These are phyloP conservation scores for Tulasnella sp. DNA, from an alignment of 768 basidiomycete species.

Conservation along the genomic window DNA sequence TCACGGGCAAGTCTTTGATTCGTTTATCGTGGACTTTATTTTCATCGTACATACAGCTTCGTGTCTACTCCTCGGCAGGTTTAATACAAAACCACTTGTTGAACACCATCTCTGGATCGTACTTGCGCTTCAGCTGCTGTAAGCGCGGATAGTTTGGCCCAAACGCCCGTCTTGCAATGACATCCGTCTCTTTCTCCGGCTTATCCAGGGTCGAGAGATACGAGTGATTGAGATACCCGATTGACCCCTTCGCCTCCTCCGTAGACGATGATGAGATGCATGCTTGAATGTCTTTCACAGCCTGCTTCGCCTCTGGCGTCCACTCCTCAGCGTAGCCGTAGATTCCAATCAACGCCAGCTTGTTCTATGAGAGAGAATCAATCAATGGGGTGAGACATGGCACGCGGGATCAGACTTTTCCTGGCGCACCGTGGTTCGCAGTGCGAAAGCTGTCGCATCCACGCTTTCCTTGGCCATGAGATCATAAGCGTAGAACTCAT, in stretches of 20 bases:
- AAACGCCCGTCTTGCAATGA: conserved; percentile 1
- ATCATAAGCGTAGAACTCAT: conserved; percentile 11
- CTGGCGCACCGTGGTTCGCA: no score
- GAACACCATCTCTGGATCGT: conserved; percentile 18
- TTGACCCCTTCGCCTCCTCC: not conserved
- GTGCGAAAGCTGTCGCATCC: not conserved
- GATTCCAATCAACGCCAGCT: not conserved
- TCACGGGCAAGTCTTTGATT: no score
- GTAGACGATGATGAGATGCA: conserved; percentile 5
- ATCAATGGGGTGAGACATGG: no score
- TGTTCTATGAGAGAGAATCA: no score
- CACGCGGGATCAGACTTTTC: no score
- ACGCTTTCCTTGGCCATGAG: not conserved
- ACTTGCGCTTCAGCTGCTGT: conserved; percentile 14
- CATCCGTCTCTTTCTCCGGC: conserved; percentile 1
- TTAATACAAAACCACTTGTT: conserved; percentile 18
- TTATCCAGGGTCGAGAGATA: not conserved
- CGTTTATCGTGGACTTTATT: no score
- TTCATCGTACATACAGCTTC: no score
- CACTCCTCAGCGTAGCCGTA: not conserved
- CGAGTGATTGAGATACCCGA: conserved; percentile 1
- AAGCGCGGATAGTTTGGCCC: conserved; percentile 13
- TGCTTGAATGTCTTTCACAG: not conserved
- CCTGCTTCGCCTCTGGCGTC: not conserved
- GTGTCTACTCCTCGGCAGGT: no score